Evolutionary conservation across 768 basidiomycete genomes (phyloP), one percentile per base, ranked within the genome.

Genomic region (Phanerochaete sordida): DNA sequence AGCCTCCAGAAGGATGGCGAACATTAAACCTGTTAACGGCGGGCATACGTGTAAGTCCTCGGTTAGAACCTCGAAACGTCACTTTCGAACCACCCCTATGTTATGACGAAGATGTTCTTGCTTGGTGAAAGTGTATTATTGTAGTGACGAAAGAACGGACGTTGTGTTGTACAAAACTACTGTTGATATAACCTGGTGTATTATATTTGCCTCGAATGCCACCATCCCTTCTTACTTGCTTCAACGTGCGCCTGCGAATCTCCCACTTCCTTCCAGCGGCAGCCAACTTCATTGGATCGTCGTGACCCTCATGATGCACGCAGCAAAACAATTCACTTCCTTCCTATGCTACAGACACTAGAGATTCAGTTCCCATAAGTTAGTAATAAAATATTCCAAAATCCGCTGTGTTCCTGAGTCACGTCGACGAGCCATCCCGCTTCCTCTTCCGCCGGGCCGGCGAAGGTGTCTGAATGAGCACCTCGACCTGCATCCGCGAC

Each of bases 1-100:
- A 90, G 84, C 69, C 73, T 91, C 47, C 62, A 68, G 54, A 45
- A 35, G 49, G 59, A 60, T 37, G 54, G 44, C 27, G 65, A 60
- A 8, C 56, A 58, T 19, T 43, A 43, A 43, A 16, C 11, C 19
- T 19, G 8, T 19, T 9, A 4, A 43, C 19, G 19, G 39, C 19
- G 4, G 39, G 39, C 11, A 16, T 9, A 16, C 39, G 19, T 43
- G 39, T 43, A 19, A 43, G 39, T 43, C 19, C 39, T 43, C 19
- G 19, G 19, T 19, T 43, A 12, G 19, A 43, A 19, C 7, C 8
- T 43, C 33, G n/a, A n/a, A n/a, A 35, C 13, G 33, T 35, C 13
- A 43, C 39, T n/a, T n/a, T n/a, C n/a, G n/a, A n/a, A n/a, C n/a
- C n/a, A 43, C 19, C 39, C 8, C 19, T 43, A 43, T 19, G 39